Percentiles rank a stretch among this genome's conserved stretches.
These are phyloP conservation scores for Jatropha multifida DNA, from an alignment of 441 rosid species.

Conservation along the genomic window DNA sequence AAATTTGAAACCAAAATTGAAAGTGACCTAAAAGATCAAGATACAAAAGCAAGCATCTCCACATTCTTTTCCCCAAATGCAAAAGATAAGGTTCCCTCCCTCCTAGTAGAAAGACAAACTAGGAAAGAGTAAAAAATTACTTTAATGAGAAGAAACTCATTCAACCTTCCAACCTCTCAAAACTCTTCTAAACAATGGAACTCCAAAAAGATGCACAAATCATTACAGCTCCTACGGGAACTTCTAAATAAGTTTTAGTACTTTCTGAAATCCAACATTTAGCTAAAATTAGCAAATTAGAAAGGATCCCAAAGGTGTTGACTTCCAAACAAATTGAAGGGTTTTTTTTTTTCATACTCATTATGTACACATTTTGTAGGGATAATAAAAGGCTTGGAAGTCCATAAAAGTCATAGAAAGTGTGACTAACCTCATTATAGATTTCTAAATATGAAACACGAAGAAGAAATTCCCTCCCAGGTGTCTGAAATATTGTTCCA, in stretches of 20 bases:
- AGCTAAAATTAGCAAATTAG: neutral
- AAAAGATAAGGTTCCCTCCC: too few species aligned
- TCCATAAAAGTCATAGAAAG: neutral
- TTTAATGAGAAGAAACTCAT: too few species aligned
- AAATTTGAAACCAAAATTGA: neutral
- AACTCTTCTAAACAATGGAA: too few species aligned
- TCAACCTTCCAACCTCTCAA: too few species aligned
- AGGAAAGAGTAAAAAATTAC: too few species aligned
- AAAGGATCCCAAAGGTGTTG: neutral
- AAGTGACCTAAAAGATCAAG: neutral
- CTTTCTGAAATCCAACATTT: neutral
- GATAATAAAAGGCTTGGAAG: neutral
- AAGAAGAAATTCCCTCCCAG: conserved; percentile 72
- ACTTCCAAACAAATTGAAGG: neutral
- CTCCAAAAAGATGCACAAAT: neutral
- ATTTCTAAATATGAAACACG: conserved; percentile 81
- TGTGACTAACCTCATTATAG: conserved; percentile 62
- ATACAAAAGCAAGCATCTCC: neutral
- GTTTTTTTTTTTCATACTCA: neutral
- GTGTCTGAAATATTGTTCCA: conserved; percentile 48
- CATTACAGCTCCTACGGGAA: neutral
- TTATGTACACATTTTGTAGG: neutral
- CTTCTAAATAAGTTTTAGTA: neutral
- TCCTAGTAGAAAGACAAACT: too few species aligned
- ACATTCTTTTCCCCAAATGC: too few species aligned